Conservation (phyloP, 805 yeast genomes). For the Lipomyces orientalis region DNA sequence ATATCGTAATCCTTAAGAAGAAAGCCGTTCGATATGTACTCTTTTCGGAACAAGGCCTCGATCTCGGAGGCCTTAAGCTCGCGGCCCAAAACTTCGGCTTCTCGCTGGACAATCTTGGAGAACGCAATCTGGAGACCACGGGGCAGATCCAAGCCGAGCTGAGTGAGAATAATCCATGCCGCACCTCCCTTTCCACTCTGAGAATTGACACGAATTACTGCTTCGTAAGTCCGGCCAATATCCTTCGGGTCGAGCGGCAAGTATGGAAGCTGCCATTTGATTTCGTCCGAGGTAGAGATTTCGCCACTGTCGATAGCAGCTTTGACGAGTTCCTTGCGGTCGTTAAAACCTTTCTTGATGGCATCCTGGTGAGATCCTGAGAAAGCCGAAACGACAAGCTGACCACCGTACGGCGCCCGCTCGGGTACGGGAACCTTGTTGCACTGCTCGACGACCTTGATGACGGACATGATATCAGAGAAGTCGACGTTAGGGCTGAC, state of each 20-base stretch:
- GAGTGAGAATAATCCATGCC: slow-evolving; percentile 81
- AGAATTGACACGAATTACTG: slow-evolving; percentile 86
- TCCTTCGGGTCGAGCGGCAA: slow-evolving; percentile 84
- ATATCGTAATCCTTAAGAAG: slow-evolving; percentile 57
- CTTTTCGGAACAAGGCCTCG: slow-evolving; percentile 64
- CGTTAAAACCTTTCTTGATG: slow-evolving; percentile 77
- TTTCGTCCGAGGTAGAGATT: slow-evolving; percentile 42
- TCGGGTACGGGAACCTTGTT: slow-evolving; percentile 80
- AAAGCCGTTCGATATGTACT: slow-evolving; percentile 50
- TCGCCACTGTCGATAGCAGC: slow-evolving; percentile 20
- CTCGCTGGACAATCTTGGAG: slow-evolving; percentile 69
- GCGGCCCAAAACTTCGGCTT: slow-evolving; percentile 72
- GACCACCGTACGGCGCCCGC: slow-evolving; percentile 84
- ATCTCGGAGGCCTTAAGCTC: slow-evolving; percentile 72
- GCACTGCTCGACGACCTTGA: slow-evolving; percentile 77
- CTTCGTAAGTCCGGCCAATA: slow-evolving; percentile 87
- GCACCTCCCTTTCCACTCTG: slow-evolving; percentile 91
- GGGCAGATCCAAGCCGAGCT: slow-evolving; percentile 79
- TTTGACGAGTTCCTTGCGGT: slow-evolving; percentile 49
- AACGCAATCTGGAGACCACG: slow-evolving; percentile 79
- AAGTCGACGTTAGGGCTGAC: slow-evolving; percentile 73
- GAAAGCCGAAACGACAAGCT: slow-evolving; percentile 81
- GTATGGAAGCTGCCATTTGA: slow-evolving; percentile 75
- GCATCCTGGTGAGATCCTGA: slow-evolving; percentile 90
- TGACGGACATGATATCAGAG: slow-evolving; percentile 66